Evolutionary conservation across 176 grass and related monocot species (phyloP), one percentile per base, ranked within the genome.

Genomic region (Avena atlantica): DNA sequence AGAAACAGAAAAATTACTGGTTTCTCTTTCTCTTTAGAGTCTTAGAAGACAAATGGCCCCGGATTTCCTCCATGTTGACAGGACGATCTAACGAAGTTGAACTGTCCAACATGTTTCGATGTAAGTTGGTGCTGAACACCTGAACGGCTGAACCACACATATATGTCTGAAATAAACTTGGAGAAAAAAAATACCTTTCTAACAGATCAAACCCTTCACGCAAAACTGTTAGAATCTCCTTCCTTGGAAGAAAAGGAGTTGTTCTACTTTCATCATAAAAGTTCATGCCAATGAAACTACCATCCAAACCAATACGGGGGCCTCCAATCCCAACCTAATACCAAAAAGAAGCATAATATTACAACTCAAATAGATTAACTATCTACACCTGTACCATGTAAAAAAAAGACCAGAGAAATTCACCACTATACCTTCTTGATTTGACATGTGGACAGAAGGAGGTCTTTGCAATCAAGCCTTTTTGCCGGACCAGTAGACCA

Each of bases 261-360:
- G n/a, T 12, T 63, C 0, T 20, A 63, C 60, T 63, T 63, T 63
- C 60, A 24, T 63, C 60, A 25, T 63, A 63, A 25, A 63, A 63
- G 21, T 63, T 63, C 60, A 63, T 63, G 60, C 60, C 60, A 63
- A 63, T 25, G 60, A 63, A 63, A 63, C 9, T 24, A 63, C 60
- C 60, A 23, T 63, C 60, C 60, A 63, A 25, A 25, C 3, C 60
- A 63, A 63, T 63, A 63, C 25, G 60, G n/a, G 60, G 60, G 21
- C 21, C 60, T 63, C 60, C 60, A 25, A 63, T 63, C 60, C 60
- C 60, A 63, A 63, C 60, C 60, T 63, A 63, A 24, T 63, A 63
- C 60, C n/a, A 63, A 63, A 63, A 63, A 10, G n/a, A 61, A 25
- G 60, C 60, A 25, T 10, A 24, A 61, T 34, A 34, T 34, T 21